These are phyloP conservation scores for Venturia aucupariae DNA, from an alignment of 2,329 filamentous ascomycete species.

Conservation along the genomic window DNA sequence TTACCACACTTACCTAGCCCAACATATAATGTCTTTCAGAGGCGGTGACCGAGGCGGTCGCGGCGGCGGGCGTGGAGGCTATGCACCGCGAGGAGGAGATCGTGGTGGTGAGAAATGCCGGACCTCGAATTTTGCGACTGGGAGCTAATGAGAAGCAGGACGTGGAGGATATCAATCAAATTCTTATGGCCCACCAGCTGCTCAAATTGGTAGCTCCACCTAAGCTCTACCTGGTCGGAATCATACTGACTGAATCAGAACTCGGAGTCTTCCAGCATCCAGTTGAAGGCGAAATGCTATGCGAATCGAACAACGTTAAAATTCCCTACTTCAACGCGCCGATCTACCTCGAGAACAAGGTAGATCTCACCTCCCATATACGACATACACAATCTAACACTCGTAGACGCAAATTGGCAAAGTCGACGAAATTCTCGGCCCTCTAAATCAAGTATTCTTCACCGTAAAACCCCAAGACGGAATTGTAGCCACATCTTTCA, in stretches of 20 bases:
- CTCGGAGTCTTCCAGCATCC: constrained; percentile 93
- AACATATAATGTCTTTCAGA: constrained; percentile 53
- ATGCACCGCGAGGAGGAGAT: constrained; percentile 10
- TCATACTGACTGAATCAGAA: constrained; percentile 43
- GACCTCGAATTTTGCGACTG: neutral
- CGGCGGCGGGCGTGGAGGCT: constrained; percentile 35
- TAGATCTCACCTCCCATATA: constrained; percentile 25
- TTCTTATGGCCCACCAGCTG: constrained; percentile 13
- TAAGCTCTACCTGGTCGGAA: neutral
- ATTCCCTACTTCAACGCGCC: constrained; percentile 98
- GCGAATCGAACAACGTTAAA: constrained; percentile 89
- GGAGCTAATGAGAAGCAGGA: constrained; percentile 9
- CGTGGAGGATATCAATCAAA: constrained; percentile 14
- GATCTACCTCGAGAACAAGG: constrained; percentile 98
- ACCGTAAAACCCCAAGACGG: constrained; percentile 96
- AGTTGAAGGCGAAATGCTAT: constrained; percentile 96
- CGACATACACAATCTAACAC: constrained; percentile 19
- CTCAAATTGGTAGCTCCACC: constrained; percentile 10
- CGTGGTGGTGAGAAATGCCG: neutral
- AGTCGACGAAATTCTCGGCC: constrained; percentile 94
- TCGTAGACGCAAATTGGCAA: constrained; percentile 76
- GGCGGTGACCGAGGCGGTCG: constrained; percentile 40
- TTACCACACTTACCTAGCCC: neutral
- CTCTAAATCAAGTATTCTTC: constrained; percentile 97
- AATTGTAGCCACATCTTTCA: constrained; percentile 91